A percentile compares a stretch with the other conserved stretches of the same genome.
phyloP scores from a whole-genome alignment of 2,329 filamentous ascomycete genomes.

The Sclerotiophoma versabilis region DNA sequence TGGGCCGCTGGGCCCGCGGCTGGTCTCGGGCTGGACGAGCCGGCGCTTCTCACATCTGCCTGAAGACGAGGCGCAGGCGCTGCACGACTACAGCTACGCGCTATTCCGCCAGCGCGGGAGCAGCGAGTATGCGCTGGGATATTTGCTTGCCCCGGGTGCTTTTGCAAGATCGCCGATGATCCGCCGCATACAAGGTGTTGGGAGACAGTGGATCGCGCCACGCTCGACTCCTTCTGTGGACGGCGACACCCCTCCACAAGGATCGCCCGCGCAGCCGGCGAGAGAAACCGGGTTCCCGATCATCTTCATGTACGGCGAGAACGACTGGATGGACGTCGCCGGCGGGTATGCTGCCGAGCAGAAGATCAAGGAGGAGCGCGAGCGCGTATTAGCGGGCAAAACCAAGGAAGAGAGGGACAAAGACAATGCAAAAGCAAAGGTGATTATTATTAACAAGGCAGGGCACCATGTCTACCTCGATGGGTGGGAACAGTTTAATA shows the following conservation, averaged over 20 bases:
- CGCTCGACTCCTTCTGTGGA: slow-evolving; percentile 38
- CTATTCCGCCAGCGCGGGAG: slow-evolving; percentile 92
- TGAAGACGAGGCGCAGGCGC: slow-evolving; percentile 75
- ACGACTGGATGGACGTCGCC: slow-evolving; percentile 98
- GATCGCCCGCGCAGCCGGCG: slow-evolving; percentile 5
- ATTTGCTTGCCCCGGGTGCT: slow-evolving; percentile 91
- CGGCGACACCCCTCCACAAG: slow-evolving; percentile 20
- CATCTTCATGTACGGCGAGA: slow-evolving; percentile 94
- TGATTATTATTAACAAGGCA: slow-evolving; percentile 76
- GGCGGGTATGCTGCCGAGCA: slow-evolving; percentile 83
- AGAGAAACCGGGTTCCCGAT: slow-evolving; percentile 78
- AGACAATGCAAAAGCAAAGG: slow-evolving; percentile 83
- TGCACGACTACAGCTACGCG: slow-evolving; percentile 94
- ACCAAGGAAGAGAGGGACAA: slow-evolving; percentile 70
- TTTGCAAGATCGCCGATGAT: slow-evolving; percentile 90
- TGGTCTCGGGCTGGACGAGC: slow-evolving; percentile 94
- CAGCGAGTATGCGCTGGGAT: slow-evolving; percentile 91
- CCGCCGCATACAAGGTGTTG: slow-evolving; percentile 83
- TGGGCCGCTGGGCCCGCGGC: slow-evolving; percentile 86
- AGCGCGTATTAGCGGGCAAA: slow-evolving; percentile 65
- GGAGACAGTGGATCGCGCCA: slow-evolving; percentile 67
- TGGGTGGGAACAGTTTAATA: slow-evolving; percentile 73
- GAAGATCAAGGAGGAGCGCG: slow-evolving; percentile 74
- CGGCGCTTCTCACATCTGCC: slow-evolving; percentile 91
- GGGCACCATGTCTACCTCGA: slow-evolving; percentile 78